phyloP scores from a whole-genome alignment of 331 rosid species.

The Erythrophleum ivorense region DNA sequence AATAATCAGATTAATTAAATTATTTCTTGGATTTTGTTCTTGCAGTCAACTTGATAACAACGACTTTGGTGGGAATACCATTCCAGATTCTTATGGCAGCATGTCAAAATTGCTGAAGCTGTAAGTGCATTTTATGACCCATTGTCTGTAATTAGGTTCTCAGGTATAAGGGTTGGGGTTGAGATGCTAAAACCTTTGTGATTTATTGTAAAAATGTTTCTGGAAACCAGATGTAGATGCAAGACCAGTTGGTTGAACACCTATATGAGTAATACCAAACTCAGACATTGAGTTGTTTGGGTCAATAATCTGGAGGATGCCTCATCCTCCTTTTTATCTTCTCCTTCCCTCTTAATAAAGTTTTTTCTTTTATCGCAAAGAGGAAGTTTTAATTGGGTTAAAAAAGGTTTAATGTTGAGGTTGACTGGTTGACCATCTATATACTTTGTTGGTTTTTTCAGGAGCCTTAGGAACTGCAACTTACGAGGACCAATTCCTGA shows the following conservation, averaged over 20 bases:
- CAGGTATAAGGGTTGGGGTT: constrained; percentile 18
- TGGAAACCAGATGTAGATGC: neutral
- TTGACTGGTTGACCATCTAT: constrained; percentile 12
- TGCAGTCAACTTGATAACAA: constrained; percentile 97
- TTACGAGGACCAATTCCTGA: constrained; percentile 84
- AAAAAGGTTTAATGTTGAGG: constrained; percentile 22
- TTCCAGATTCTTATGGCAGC: constrained; percentile 70
- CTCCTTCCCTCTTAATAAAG: neutral
- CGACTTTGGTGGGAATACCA: constrained; percentile 64
- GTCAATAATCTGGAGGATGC: constrained; percentile 16
- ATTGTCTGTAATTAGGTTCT: constrained; percentile 27
- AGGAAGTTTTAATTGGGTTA: constrained; percentile 10
- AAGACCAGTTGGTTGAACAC: constrained; percentile 14
- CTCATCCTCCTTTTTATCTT: neutral
- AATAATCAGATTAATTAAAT: constrained; percentile 17
- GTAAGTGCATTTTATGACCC: constrained; percentile 62
- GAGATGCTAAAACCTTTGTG: constrained; percentile 23
- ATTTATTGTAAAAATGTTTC: neutral
- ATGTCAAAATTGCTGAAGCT: constrained; percentile 77
- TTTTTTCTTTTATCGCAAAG: neutral
- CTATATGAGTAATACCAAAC: neutral
- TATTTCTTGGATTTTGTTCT: constrained; percentile 41
- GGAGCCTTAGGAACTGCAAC: constrained; percentile 91
- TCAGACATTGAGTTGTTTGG: constrained; percentile 8
- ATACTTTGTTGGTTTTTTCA: constrained; percentile 46